These are phyloP conservation scores for Fusarium veterinarium DNA, from an alignment of 2,329 filamentous ascomycete genomes.

Conservation along the genomic window DNA sequence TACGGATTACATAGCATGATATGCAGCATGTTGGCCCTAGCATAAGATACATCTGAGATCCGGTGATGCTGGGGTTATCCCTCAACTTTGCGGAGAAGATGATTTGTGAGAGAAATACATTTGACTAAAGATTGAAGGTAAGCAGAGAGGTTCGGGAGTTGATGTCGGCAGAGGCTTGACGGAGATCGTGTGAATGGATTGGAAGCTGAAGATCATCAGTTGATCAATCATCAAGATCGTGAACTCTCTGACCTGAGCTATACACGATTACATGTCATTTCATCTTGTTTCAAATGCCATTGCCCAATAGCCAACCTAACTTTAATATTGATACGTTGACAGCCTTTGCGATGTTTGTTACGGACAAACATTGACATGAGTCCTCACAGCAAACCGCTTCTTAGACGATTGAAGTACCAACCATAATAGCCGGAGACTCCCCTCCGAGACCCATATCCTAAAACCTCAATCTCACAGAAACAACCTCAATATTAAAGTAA, in stretches of 20 bases:
- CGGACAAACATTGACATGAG: background rate
- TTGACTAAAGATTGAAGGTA: background rate
- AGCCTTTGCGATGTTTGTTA: background rate
- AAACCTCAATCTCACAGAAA: background rate
- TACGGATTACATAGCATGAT: constrained; percentile 5
- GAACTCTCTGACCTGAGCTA: background rate
- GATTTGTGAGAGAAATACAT: background rate
- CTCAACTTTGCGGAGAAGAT: constrained; percentile 14
- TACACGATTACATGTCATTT: background rate
- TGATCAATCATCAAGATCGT: background rate
- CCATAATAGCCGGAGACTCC: background rate
- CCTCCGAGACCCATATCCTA: background rate
- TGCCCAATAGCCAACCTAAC: background rate
- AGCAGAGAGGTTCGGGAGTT: constrained; percentile 1
- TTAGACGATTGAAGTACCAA: background rate
- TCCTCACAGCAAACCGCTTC: background rate
- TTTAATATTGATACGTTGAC: background rate
- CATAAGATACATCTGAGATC: constrained; percentile 3
- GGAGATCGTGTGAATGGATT: background rate
- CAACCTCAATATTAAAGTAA: background rate
- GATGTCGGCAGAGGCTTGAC: background rate
- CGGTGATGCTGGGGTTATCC: constrained; percentile 2
- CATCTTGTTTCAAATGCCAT: background rate
- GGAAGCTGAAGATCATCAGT: background rate
- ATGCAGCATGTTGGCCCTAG: background rate